Base-by-base conservation (phyloP, 2,329 filamentous ascomycete genomes). In the Juglanconis oblonga region DNA sequence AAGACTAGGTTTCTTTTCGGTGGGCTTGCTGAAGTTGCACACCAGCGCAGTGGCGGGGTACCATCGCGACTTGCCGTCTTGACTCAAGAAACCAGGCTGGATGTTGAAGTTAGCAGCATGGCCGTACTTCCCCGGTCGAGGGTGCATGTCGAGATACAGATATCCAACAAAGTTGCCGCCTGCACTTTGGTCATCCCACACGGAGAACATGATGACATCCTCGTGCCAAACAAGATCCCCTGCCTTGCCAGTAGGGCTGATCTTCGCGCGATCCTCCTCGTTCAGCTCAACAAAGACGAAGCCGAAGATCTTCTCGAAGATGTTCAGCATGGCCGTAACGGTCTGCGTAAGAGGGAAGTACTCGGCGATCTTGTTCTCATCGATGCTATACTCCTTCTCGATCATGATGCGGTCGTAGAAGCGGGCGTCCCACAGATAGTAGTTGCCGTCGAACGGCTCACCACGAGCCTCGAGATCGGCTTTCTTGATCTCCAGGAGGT, bases 91-190 rank as follows among this genome's bases (percentile, higher is more conserved):
- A 31, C 89, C 89, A 1, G 90, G 89, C 73, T 91, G 87, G 2
- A 95, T 74, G 73, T 87, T 90, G 78, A 95, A 94, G 78, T 94
- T 94, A 68, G 91, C 91, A 5, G 91, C 90, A 69, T 94, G 91
- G 14, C 89, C 87, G 71, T 94, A 94, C 73, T 95, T 95, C 73
- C 91, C 90, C 67, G 87, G 86, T 42, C 91, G 84, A 1, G 90
- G 90, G 73, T 91, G 89, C 24, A 94, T 81, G 73, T 95, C 91
- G 13, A 95, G 83, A 73, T 94, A 94, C 32, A 95, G 81, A 71
- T 94, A 95, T 45, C 91, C 91, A 6, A 91, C 87, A 68, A 95
- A 95, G 40, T 80, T 85, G 53, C 82, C 79, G 14, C 90, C 90
- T 66, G 89, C 87, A 2, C 80, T 81, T 62, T 86, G 83, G 64